Percentiles rank a stretch among this genome's conserved stretches.
Evolutionary conservation across 441 rosid species (phyloP).

Genomic region (Erysimum cheiri): DNA sequence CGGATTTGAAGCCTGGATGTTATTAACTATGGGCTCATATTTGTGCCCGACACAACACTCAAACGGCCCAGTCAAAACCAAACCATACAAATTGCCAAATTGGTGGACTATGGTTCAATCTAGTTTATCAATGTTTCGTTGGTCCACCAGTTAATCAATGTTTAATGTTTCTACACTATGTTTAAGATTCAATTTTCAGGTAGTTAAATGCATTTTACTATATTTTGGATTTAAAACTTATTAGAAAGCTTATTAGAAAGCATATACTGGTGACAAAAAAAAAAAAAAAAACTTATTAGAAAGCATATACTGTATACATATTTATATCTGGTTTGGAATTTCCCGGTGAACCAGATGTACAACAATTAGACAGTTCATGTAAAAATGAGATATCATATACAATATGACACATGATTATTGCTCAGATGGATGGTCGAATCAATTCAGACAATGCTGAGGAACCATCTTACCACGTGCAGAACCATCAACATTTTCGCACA

Average conservation of each 20-base stretch:
- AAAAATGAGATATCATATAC: neutral
- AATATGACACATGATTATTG: neutral
- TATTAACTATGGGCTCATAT: neutral
- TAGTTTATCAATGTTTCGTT: no score
- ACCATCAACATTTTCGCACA: conserved; percentile 35
- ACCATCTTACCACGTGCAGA: conserved; percentile 6
- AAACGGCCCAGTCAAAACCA: neutral
- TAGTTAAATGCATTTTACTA: no score
- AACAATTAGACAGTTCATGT: neutral
- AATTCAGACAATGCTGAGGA: conserved; percentile 21
- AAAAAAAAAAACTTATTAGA: no score
- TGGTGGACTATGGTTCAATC: no score
- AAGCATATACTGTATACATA: neutral
- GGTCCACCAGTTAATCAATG: no score
- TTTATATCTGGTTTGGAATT: neutral
- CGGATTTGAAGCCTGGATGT: neutral
- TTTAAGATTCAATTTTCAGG: no score
- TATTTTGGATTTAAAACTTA: no score
- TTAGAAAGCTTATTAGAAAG: no score
- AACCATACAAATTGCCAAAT: neutral
- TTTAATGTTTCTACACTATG: no score
- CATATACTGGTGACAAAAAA: no score
- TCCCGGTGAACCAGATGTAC: neutral
- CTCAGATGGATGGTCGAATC: neutral
- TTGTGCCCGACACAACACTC: neutral